Percentiles rank a stretch among this genome's conserved stretches.
These are phyloP conservation scores for Monascus ruber DNA, from an alignment of 2,329 filamentous ascomycete species.

Conservation along the genomic window DNA sequence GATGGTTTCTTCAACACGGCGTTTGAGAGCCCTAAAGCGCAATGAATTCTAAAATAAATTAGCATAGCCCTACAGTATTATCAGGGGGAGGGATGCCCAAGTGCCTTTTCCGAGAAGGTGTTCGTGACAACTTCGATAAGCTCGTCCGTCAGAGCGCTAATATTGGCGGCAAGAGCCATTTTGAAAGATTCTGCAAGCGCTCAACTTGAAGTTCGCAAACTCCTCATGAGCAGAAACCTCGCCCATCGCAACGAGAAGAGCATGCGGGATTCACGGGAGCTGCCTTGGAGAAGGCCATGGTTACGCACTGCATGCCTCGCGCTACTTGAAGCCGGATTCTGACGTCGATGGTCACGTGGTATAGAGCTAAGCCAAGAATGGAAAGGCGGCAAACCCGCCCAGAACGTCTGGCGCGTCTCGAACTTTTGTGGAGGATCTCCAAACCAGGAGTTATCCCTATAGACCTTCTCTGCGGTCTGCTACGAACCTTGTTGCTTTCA, in stretches of 20 bases:
- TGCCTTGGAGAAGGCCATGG: background rate
- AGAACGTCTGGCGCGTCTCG: background rate
- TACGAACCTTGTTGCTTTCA: constrained; percentile 1
- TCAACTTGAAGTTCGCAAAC: background rate
- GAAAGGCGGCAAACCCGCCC: background rate
- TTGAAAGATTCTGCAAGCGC: background rate
- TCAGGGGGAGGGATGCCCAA: background rate
- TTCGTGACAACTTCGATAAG: constrained; percentile 55
- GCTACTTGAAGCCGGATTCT: background rate
- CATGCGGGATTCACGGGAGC: background rate
- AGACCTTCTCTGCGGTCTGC: background rate
- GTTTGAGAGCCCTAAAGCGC: constrained; percentile 18
- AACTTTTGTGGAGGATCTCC: background rate
- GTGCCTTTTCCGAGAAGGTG: constrained; percentile 40
- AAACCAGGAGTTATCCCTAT: too few relatives aligned
- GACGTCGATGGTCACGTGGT: background rate
- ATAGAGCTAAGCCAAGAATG: background rate
- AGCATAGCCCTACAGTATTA: background rate
- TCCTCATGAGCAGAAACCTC: background rate
- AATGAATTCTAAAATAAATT: constrained; percentile 15
- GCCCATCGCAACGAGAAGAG: background rate
- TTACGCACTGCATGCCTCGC: background rate
- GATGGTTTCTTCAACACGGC: constrained; percentile 21
- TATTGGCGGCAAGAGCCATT: constrained; percentile 61
- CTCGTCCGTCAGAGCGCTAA: constrained; percentile 57